phyloP scores from a whole-genome alignment of 2,329 filamentous ascomycete species.

The Alternaria sp. region DNA sequence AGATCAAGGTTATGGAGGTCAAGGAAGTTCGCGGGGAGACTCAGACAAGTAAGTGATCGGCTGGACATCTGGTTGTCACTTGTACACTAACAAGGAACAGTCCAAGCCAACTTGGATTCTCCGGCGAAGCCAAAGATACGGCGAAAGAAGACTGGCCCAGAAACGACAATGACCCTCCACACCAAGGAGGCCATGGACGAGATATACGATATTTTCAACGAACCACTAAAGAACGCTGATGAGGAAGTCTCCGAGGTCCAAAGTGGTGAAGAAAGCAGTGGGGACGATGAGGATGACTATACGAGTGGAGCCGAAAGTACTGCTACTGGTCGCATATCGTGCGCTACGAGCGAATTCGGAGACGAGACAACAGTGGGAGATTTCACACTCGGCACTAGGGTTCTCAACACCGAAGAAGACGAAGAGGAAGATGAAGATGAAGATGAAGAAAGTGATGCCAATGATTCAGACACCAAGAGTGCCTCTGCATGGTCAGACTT shows the following conservation, averaged over 20 bases:
- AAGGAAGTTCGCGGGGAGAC: conserved; percentile 76
- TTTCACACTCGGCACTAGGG: conserved; percentile 52
- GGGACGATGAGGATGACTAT: conserved; percentile 72
- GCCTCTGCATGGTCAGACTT: conserved; percentile 91
- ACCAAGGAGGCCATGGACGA: conserved; percentile 95
- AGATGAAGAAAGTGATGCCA: conserved; percentile 43
- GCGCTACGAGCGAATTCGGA: conserved; percentile 69
- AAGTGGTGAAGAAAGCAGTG: conserved; percentile 71
- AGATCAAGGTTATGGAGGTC: conserved; percentile 78
- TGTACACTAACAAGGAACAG: conserved; percentile 56
- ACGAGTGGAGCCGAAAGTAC: conserved; percentile 88
- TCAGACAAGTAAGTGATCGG: conserved; percentile 78
- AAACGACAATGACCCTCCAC: conserved; percentile 98
- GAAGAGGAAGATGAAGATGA: neutral
- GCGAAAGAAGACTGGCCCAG: conserved; percentile 75
- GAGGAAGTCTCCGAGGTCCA: conserved; percentile 62
- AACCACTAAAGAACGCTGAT: conserved; percentile 69
- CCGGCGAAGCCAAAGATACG: conserved; percentile 76
- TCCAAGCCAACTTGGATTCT: conserved; percentile 92
- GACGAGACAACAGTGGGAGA: conserved; percentile 66
- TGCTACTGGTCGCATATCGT: conserved; percentile 75
- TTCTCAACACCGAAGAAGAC: conserved; percentile 41
- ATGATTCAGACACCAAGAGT: conserved; percentile 52
- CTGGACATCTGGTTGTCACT: no score
- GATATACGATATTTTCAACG: conserved; percentile 96